These are phyloP conservation scores for Tilletia indica DNA, from an alignment of 1,284 basidiomycete genomes.

Conservation along the genomic window DNA sequence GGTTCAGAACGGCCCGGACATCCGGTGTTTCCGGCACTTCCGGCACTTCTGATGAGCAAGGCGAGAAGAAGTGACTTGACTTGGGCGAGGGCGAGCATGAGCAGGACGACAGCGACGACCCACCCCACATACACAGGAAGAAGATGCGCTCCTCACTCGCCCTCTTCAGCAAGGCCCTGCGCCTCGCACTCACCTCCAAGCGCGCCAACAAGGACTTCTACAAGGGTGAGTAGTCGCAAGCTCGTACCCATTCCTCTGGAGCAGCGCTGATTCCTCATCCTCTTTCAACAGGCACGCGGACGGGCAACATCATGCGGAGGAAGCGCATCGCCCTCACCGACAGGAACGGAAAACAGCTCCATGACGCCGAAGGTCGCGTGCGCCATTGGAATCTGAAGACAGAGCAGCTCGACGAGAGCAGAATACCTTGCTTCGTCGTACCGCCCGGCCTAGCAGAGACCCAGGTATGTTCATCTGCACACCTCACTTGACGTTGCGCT, in stretches of 20 bases:
- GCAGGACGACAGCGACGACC: not conserved
- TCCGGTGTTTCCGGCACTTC: no score
- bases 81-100: not conserved
- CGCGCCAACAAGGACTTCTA: constrained; percentile 55
- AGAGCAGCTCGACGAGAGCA: constrained; percentile 44
- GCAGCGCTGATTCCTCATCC: not conserved
- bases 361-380: constrained; percentile 36
- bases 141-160: constrained; percentile 46
- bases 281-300: constrained; percentile 37
- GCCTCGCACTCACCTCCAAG: constrained; percentile 53
- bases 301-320: constrained; percentile 51
- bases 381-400: constrained; percentile 48
- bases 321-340: constrained; percentile 50
- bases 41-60: no score
- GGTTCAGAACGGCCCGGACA: no score
- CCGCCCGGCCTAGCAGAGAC: constrained; percentile 51
- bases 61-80: no score
- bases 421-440: constrained; percentile 47
- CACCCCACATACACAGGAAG: not conserved
- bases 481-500: no score
- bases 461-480: constrained; percentile 28
- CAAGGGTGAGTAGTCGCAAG: constrained; percentile 36
- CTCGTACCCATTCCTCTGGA: not conserved
- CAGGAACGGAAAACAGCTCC: constrained; percentile 40
- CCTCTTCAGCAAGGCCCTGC: constrained; percentile 47